Percentiles rank a stretch among this genome's conserved stretches.
phyloP scores from a whole-genome alignment of 306 rosid species.

The Quercus robur region DNA sequence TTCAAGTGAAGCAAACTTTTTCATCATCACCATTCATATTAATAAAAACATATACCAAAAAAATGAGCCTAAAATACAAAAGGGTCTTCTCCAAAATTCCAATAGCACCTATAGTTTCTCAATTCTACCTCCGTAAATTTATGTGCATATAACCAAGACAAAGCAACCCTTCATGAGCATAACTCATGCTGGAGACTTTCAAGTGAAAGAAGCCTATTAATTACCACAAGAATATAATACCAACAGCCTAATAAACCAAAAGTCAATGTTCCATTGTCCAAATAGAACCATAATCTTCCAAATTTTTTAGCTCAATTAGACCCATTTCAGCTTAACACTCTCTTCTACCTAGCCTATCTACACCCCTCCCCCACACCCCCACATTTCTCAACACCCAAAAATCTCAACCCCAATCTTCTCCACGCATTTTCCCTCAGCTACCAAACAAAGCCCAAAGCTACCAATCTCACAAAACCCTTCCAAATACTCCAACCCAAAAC shows the following conservation, averaged over 20 bases:
- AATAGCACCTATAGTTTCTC: not conserved
- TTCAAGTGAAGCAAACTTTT: not conserved
- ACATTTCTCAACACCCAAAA: not conserved
- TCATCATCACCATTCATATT: not conserved
- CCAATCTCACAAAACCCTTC: not conserved
- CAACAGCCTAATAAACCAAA: not conserved
- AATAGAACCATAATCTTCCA: not conserved
- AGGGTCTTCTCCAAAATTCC: not conserved
- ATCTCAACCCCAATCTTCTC: not conserved
- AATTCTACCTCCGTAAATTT: not conserved
- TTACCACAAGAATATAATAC: not conserved
- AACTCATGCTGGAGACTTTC: not conserved
- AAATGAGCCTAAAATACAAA: not conserved
- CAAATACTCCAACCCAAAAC: conserved; percentile 3
- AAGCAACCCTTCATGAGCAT: not conserved
- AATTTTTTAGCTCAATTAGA: not conserved
- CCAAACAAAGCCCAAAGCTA: not conserved
- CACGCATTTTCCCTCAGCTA: not conserved
- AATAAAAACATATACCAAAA: not conserved
- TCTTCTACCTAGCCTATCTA: not conserved
- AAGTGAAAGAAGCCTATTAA: not conserved
- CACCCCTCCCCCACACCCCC: not conserved
- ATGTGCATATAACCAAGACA: not conserved
- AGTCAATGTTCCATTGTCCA: not conserved
- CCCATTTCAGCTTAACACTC: not conserved